phyloP scores from a whole-genome alignment of 805 yeast genomes.

The Metschnikowia hibisci region DNA sequence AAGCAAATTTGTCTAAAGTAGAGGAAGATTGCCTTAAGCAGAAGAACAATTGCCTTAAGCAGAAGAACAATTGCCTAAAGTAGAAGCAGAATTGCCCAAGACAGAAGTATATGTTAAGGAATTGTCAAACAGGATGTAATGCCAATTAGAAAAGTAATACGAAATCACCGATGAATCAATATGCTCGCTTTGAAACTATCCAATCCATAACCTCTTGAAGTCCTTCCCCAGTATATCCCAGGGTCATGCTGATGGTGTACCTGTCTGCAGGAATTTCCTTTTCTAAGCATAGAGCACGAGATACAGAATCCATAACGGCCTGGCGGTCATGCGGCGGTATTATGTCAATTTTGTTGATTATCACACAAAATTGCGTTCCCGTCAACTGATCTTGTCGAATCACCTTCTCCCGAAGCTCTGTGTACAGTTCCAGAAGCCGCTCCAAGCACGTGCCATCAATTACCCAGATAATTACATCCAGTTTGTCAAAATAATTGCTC shows the following conservation, averaged over 20 bases:
- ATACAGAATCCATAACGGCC: slow-evolving; percentile 10
- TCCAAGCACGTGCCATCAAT: slow-evolving; percentile 63
- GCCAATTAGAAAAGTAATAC: no score
- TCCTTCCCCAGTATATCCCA: slow-evolving; percentile 36
- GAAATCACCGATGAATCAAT: neutral
- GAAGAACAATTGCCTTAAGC: no score
- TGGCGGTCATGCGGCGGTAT: slow-evolving; percentile 26
- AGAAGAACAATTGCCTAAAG: no score
- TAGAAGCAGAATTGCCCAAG: no score
- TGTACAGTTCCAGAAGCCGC: slow-evolving; percentile 60
- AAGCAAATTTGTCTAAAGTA: no score
- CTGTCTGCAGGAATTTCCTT: slow-evolving; percentile 18
- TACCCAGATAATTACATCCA: slow-evolving; percentile 80
- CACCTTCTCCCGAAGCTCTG: slow-evolving; percentile 58
- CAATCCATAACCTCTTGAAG: slow-evolving; percentile 20
- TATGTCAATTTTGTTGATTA: slow-evolving; percentile 74
- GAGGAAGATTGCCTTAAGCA: no score
- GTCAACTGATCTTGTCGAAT: slow-evolving; percentile 63
- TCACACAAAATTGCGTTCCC: slow-evolving; percentile 63
- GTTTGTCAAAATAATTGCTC: slow-evolving; percentile 85
- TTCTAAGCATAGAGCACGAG: slow-evolving; percentile 9
- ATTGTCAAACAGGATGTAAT: no score
- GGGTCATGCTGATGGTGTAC: slow-evolving; percentile 28
- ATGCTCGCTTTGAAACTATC: slow-evolving; percentile 7
- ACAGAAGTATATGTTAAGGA: no score